A percentile compares a stretch with the other conserved stretches of the same genome.
Evolutionary conservation across 139 green algal species (phyloP).

Genomic region (Marvania coccoides): DNA sequence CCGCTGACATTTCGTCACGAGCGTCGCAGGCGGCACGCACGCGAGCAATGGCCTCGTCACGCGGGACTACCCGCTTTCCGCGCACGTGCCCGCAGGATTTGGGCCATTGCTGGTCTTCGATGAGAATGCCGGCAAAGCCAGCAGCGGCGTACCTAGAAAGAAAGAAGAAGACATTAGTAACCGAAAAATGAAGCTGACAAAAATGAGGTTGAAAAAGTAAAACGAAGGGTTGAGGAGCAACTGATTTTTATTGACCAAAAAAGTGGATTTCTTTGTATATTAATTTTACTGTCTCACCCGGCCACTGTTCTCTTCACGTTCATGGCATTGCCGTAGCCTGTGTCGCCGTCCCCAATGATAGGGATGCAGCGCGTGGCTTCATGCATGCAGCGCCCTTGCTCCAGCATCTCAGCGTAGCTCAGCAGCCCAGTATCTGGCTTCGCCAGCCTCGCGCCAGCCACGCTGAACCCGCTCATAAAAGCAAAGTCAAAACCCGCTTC

Average conservation of each 20-base stretch:
- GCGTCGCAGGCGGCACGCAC: conserved; percentile 75
- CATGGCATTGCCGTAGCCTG: conserved; percentile 91
- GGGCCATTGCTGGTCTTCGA: conserved; percentile 87
- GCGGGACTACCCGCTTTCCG: conserved; percentile 67
- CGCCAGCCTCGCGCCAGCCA: conserved; percentile 56
- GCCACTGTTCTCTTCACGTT: conserved; percentile 93
- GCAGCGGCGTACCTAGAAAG: conserved; percentile 71
- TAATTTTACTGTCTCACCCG: too few relatives aligned
- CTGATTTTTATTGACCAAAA: too few relatives aligned
- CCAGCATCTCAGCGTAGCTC: conserved; percentile 78
- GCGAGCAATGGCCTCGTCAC: conserved; percentile 75
- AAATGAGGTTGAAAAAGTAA: too few relatives aligned
- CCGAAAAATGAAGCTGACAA: too few relatives aligned
- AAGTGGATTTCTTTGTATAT: too few relatives aligned
- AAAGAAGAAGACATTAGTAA: too few relatives aligned
- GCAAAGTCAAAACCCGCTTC: conserved; percentile 64
- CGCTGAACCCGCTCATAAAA: conserved; percentile 88
- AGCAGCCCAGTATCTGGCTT: conserved; percentile 80
- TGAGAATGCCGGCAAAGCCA: conserved; percentile 83
- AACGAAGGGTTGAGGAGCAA: too few relatives aligned
- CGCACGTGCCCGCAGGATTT: conserved; percentile 93
- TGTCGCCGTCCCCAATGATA: conserved; percentile 96
- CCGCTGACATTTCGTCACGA: neutral
- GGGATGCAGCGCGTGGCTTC: conserved; percentile 70
- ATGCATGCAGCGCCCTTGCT: conserved; percentile 45